Evolutionary conservation across 306 rosid genomes (phyloP), one percentile per base, ranked within the genome.

Genomic region (Cercis canadensis): DNA sequence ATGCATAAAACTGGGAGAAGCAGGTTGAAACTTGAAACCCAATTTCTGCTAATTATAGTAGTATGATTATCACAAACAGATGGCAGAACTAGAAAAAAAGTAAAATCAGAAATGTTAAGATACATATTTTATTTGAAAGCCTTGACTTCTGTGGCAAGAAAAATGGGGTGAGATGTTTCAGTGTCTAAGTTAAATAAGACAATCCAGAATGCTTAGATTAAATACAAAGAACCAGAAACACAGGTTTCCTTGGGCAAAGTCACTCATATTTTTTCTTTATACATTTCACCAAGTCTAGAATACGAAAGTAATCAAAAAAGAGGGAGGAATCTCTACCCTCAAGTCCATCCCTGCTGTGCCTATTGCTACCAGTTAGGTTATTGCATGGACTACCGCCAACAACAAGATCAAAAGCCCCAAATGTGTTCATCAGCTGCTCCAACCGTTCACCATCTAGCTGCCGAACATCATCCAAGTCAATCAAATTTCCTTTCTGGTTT

Each of bases 311-410:
- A 51, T 95, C 99, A 52, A 39, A 91, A 44, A 95, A 95, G 5
- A 95, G 87, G 37, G 89, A 63, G 0, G 99, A 95, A 3, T 95
- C 96, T 74, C 85, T 85, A 21, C 99, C 99, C 76, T 80, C 96
- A 2, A 91, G 92, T 24, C 97, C 99, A 77, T 85, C 95, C 57
- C 97, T 71, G 66, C 85, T 90, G 57, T 84, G 84, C 79, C 96
- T 77, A 73, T 95, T 95, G 81, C 97, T 87, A 44, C 99, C 99
- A 10, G 99, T 88, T 13, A 95, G 84, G 73, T 95, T 92, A 70
- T 95, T 95, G 56, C 99, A 95, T 0, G 99, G 99, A 54, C 99
- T 95, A 2, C 99, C 99, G 41, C 97, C 99, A 13, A 95, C 76
- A 12, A 95, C 69, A 4, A 95, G 97, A 84, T 95, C 99, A 57